A percentile compares a stretch with the other conserved stretches of the same genome.
These are phyloP conservation scores for Hymenoscyphus infarciens DNA, from an alignment of 2,329 filamentous ascomycete genomes.

Conservation along the genomic window DNA sequence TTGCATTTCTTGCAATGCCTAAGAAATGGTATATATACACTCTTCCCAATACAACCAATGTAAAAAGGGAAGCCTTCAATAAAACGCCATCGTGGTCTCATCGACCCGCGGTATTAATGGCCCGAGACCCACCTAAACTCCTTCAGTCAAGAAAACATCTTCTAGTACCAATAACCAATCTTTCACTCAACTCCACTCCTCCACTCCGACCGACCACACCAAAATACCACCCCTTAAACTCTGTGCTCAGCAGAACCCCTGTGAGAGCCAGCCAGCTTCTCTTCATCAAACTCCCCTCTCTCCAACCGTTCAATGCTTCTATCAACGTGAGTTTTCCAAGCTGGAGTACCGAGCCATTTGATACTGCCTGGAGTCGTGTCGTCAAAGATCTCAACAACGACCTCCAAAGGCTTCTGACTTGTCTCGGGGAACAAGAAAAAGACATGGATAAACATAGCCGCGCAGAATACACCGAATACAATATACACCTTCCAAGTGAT, in stretches of 20 bases:
- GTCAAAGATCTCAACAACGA: conserved; percentile 47
- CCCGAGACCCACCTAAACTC: too few species aligned
- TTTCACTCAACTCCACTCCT: too few species aligned
- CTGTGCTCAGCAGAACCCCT: background rate
- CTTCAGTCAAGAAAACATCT: too few species aligned
- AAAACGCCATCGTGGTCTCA: too few species aligned
- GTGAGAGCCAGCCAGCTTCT: conserved; percentile 10
- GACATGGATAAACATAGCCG: conserved; percentile 47
- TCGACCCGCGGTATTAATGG: too few species aligned
- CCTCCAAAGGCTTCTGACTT: conserved; percentile 51
- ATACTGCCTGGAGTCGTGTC: conserved; percentile 34
- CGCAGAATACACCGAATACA: conserved; percentile 50
- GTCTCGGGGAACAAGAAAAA: conserved; percentile 57
- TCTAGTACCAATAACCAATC: too few species aligned
- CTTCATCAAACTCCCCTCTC: conserved; percentile 30
- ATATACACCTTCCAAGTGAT: conserved; percentile 51
- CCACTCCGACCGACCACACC: too few species aligned
- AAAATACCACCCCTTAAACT: too few species aligned
- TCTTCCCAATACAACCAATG: too few species aligned
- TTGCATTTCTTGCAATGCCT: too few species aligned
- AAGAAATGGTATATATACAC: too few species aligned
- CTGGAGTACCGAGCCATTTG: conserved; percentile 29
- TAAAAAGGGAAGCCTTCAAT: too few species aligned
- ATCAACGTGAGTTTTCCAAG: conserved; percentile 33
- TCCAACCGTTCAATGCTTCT: conserved; percentile 24